phyloP scores from a whole-genome alignment of 1,284 basidiomycete species.

The Heterobasidion occidentale region DNA sequence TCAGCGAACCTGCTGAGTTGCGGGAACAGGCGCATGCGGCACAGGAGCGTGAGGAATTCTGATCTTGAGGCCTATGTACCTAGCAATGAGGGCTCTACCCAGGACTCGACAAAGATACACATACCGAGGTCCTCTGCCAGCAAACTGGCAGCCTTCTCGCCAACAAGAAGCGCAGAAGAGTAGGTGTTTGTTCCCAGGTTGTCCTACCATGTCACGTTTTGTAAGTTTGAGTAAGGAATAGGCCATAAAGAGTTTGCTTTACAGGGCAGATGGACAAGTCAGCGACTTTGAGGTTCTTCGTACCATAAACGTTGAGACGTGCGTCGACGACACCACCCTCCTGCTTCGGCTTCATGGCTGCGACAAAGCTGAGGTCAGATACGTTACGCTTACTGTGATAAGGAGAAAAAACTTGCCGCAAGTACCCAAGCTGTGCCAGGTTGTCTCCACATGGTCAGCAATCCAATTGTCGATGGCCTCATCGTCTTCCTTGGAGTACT shows the following conservation, averaged over 20 bases:
- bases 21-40: conserved; percentile 57
- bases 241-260: conserved; percentile 13
- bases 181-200: conserved; percentile 70
- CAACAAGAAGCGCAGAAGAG: conserved; percentile 59
- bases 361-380: background rate
- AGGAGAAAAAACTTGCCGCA: conserved; percentile 28
- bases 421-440: conserved; percentile 64
- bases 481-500: conserved; percentile 58
- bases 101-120: background rate
- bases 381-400: background rate
- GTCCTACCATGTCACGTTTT: conserved; percentile 30
- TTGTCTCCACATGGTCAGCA: conserved; percentile 63
- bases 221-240: background rate
- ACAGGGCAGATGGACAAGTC: conserved; percentile 66
- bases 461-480: conserved; percentile 66
- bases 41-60: conserved; percentile 58
- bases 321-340: conserved; percentile 73
- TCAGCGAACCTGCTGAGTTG: conserved; percentile 35
- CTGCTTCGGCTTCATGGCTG: conserved; percentile 70
- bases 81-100: conserved; percentile 17
- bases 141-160: conserved; percentile 60
- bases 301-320: conserved; percentile 67
- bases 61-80: conserved; percentile 34
- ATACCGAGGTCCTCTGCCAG: conserved; percentile 55
- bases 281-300: conserved; percentile 59